Base-by-base conservation (phyloP, 1,284 basidiomycete species). In the Malassezia psittaci region DNA sequence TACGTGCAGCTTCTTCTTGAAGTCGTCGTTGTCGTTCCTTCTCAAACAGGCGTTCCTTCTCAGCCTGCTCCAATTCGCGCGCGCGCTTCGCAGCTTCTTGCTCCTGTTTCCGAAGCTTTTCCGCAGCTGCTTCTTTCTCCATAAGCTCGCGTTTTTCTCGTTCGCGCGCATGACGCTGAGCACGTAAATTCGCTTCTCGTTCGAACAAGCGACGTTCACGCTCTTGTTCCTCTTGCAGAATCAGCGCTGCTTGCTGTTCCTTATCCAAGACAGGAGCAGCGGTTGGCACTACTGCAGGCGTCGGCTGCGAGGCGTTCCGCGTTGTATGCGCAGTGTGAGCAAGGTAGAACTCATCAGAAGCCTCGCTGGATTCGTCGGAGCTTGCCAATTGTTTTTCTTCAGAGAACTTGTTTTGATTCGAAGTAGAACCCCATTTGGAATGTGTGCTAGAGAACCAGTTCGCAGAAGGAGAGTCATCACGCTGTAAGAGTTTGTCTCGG, bases 1-100 rank as follows among this genome's bases (percentile, higher is more conserved):
- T 36, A 34, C 35, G 35, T 32, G 19, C 37, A 2, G 15, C 19
- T 32, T 48, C 47, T 18, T 38, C 37, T 7, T 12, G 8, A 21
- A 48, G 32, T 18, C 34, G 35, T 15, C 62, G 53, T 39, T 67
- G 54, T 18, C 61, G 56, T 44, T 67, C 61, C 3, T 58, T 24
- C 24, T 49, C 41, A 16, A 19, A 16, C 16, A 16, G 5, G 7
- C 41, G 41, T 32, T 12, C 41, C 9, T 32, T 19, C 41, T 43
- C 41, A 34, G 43, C 37, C 52, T 32, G 13, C 19, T 36, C 33
- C 34, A 19, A 12, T 36, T 47, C 45, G 7, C n/a, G 19, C 34
- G 45, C 45, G n/a, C 4, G 39, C 11, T 16, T 32, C 48, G 38
- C 52, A 40, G 36, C 46, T 33, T 32, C 39, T 36, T 49, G 47